These are phyloP conservation scores for Penicillium arizonense DNA, from an alignment of 495 filamentous ascomycete genomes.

Conservation along the genomic window DNA sequence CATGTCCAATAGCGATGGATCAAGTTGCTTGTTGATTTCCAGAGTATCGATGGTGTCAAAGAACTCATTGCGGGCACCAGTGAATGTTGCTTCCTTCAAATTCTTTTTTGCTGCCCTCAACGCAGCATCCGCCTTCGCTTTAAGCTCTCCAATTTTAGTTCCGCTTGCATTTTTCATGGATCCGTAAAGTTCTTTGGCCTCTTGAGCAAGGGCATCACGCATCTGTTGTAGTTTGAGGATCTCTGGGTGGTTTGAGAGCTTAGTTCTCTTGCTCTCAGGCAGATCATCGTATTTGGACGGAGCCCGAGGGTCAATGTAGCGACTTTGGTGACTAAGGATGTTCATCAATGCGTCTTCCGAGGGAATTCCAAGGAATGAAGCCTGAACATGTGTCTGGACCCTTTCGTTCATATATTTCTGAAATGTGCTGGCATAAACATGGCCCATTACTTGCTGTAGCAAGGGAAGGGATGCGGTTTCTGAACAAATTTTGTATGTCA, in stretches of 20 bases:
- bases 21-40: constrained; percentile 3
- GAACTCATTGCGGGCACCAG: background rate
- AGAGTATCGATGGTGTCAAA: background rate
- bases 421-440: constrained; percentile 1
- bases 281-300: background rate
- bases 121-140: background rate
- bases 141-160: background rate
- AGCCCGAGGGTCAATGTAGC: background rate
- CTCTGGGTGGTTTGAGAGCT: background rate
- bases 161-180: background rate
- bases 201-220: background rate
- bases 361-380: background rate
- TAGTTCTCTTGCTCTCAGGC: background rate
- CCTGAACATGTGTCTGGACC: background rate
- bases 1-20: background rate
- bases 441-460: constrained; percentile 1
- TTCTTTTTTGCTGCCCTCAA: background rate
- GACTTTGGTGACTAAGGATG: constrained; percentile 1
- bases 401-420: constrained; percentile 2
- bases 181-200: background rate
- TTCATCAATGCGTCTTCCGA: background rate
- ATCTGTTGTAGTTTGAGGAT: background rate
- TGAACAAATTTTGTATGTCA: background rate
- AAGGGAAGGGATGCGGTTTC: constrained; percentile 6
- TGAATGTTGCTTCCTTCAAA: background rate